Base-by-base conservation (phyloP, 2,329 filamentous ascomycete genomes). In the Neocucurbitaria cava region DNA sequence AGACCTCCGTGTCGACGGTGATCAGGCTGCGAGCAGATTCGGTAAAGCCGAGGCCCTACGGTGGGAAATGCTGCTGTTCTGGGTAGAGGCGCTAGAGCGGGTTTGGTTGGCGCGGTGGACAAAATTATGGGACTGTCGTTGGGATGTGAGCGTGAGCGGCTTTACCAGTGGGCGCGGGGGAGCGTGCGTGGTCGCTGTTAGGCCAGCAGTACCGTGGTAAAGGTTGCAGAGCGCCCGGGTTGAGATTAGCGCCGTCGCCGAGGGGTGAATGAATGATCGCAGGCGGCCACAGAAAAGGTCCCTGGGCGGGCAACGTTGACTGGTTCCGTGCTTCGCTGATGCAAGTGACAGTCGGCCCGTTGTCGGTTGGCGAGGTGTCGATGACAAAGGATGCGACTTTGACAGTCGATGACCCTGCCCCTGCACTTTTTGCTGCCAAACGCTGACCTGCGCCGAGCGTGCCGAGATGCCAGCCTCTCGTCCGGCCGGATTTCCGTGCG, bases 21-120 rank as follows among this genome's bases (percentile, higher is more conserved):
- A 55, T 52, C 52, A 41, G 59, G 59, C 44, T 45, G 46, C 20
- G 35, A 35, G 45, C 58, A 35, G 52, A 66, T 69, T 67, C 64
- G 70, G 68, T 71, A 71, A 66, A 66, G 64, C 70, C 72, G 72
- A 72, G 69, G 71, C 68, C 67, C 64, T 59, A 46, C 65, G 50
- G 70, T 74, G 71, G 70, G 62, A 68, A 59, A 64, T 58, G 57
- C 31, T 61, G 60, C 60, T 66, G 66, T 56, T 65, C 61, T 69
- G 57, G 70, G 64, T 61, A 46, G 58, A 53, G 55, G 56, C 57
- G 52, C 64, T 66, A 66, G 56, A 48, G 56, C 59, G 44, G 39
- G 54, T 54, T 38, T 65, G 70, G 45, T 46, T 69, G 70, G 64
- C 64, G 68, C 52, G 49, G 61, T 49, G 56, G 50, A 60, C 58